Percentiles rank a stretch among this genome's conserved stretches.
These are phyloP conservation scores for Pseudocercospora fijiensis DNA, from an alignment of 2,329 filamentous ascomycete genomes.

Conservation along the genomic window DNA sequence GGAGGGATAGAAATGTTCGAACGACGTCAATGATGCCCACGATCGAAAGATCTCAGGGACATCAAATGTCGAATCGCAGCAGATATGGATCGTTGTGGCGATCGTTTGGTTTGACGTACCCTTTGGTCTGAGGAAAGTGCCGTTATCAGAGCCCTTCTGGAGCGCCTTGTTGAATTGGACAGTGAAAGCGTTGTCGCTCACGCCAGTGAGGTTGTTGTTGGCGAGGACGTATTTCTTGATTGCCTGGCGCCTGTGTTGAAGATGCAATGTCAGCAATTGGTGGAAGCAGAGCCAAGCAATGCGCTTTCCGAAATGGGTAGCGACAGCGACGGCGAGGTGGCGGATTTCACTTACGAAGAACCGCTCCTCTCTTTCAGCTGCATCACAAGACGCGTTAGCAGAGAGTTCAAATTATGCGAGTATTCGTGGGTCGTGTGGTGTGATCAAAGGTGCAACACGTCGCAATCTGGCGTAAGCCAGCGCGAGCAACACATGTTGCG, in stretches of 20 bases:
- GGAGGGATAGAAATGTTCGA: slow-evolving; percentile 8
- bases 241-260: slow-evolving; percentile 60
- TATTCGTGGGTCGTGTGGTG: slow-evolving; percentile 10
- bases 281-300: slow-evolving; percentile 18
- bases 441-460: slow-evolving; percentile 25
- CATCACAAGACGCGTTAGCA: slow-evolving; percentile 52
- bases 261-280: slow-evolving; percentile 31
- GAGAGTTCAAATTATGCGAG: slow-evolving; percentile 22
- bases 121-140: slow-evolving; percentile 86
- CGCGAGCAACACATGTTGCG: slow-evolving; percentile 40
- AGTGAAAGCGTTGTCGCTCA: slow-evolving; percentile 61
- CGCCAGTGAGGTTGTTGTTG: slow-evolving; percentile 63
- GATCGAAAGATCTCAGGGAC: slow-evolving; percentile 14
- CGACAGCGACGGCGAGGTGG: slow-evolving; percentile 31
- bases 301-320: slow-evolving; percentile 18
- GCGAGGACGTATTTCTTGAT: slow-evolving; percentile 73
- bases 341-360: slow-evolving; percentile 59
- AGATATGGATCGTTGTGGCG: slow-evolving; percentile 19
- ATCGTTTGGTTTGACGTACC: slow-evolving; percentile 57
- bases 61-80: slow-evolving; percentile 13
- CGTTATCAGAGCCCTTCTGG: slow-evolving; percentile 78
- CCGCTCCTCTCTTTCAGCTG: slow-evolving; percentile 71
- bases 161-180: slow-evolving; percentile 84
- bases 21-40: slow-evolving; percentile 7
- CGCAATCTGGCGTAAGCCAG: slow-evolving; percentile 26